Conservation (phyloP, 2,329 filamentous ascomycete genomes). For the Aspergillus clavatus region DNA sequence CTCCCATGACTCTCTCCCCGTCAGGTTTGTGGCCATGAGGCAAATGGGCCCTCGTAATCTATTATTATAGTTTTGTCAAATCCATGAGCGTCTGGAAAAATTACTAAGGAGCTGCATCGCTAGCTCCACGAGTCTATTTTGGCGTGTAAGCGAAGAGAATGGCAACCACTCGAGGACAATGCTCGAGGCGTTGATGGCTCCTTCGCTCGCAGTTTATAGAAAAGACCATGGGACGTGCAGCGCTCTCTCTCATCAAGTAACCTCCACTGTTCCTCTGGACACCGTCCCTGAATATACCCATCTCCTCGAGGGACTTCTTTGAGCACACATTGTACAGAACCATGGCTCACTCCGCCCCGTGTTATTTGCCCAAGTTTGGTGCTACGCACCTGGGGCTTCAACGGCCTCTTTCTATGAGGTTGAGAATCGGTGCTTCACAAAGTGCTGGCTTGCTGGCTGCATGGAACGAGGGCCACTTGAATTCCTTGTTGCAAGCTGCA, state of each 20-base stretch:
- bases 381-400: constrained; percentile 24
- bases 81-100: neutral
- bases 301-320: neutral
- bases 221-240: neutral
- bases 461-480: constrained; percentile 23
- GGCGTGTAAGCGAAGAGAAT: neutral
- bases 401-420: constrained; percentile 34
- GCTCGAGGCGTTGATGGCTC: neutral
- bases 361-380: constrained; percentile 34
- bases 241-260: neutral
- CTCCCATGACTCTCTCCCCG: neutral
- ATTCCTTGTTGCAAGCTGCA: constrained; percentile 36
- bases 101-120: neutral
- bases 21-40: neutral
- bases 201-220: neutral
- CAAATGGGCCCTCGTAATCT: neutral
- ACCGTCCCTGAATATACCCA: neutral
- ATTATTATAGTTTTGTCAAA: neutral
- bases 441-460: constrained; percentile 29
- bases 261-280: neutral
- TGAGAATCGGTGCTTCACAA: constrained; percentile 26
- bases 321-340: constrained; percentile 7
- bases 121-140: neutral
- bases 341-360: constrained; percentile 29
- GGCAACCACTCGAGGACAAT: neutral